A percentile compares a stretch with the other conserved stretches of the same genome.
These are phyloP conservation scores for Globisporangium spinosum DNA, from an alignment of 352 stramenopile genomes.

Conservation along the genomic window DNA sequence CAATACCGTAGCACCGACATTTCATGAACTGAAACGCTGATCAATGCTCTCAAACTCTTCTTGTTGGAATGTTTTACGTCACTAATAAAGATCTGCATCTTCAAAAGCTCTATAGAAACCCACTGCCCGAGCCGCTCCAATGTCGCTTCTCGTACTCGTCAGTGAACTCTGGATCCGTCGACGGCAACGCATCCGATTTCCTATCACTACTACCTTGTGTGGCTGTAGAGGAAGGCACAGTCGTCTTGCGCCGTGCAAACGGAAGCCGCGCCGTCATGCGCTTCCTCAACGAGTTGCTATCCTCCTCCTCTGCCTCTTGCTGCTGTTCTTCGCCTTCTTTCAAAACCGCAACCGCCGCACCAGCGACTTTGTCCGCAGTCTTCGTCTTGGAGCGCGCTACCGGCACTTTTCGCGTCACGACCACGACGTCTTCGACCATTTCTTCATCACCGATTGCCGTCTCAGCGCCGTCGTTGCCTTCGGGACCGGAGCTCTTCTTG, in stretches of 20 bases:
- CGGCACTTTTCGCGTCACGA: constrained; percentile 5
- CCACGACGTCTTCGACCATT: constrained; percentile 10
- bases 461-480: background rate
- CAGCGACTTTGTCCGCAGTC: background rate
- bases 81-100: background rate
- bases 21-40: too few relatives aligned
- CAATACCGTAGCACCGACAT: too few relatives aligned
- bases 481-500: background rate
- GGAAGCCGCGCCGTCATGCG: constrained; percentile 5
- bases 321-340: background rate
- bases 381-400: background rate
- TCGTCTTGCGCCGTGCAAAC: constrained; percentile 9
- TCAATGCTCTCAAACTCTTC: too few relatives aligned
- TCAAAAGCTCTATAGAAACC: constrained; percentile 25
- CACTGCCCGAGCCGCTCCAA: constrained; percentile 42
- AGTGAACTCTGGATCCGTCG: constrained; percentile 23
- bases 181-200: background rate
- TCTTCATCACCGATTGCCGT: background rate
- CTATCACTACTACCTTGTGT: background rate
- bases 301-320: background rate
- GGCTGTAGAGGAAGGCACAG: background rate
- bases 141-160: constrained; percentile 33
- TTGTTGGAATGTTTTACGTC: background rate
- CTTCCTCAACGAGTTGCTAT: constrained; percentile 1
- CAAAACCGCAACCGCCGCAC: background rate